Conservation (phyloP, 371 early-diverging fungal species). For the Mortierella sp. region DNA sequence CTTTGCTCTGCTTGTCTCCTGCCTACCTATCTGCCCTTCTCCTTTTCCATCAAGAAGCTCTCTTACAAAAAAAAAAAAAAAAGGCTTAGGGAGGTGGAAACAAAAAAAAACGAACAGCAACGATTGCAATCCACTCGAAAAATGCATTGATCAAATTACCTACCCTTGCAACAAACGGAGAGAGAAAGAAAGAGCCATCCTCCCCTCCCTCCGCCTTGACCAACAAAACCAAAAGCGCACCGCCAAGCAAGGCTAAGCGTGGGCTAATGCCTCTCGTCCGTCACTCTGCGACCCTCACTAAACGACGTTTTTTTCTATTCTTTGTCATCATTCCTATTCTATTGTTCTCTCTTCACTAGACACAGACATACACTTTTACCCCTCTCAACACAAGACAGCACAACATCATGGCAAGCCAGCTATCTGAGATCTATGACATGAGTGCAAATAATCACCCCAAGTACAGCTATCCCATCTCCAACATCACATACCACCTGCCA, state of each 20-base stretch:
- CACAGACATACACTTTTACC: neutral
- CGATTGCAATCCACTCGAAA: neutral
- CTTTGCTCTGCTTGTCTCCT: neutral
- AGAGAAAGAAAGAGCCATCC: neutral
- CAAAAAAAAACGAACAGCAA: neutral
- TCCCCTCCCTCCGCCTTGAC: constrained; percentile 2
- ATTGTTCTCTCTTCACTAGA: neutral
- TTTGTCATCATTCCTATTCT: constrained; percentile 6
- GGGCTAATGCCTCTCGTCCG: neutral
- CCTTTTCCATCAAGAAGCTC: neutral
- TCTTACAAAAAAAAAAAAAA: neutral
- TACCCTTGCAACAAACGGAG: neutral
- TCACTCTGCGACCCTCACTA: neutral
- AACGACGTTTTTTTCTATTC: neutral
- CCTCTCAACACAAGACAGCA: neutral
- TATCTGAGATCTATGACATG: constrained; percentile 14
- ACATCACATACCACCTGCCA: constrained; percentile 50
- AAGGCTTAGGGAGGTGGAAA: neutral
- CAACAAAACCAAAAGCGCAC: neutral
- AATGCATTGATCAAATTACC: neutral
- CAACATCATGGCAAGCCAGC: neutral
- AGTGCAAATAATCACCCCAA: constrained; percentile 30
- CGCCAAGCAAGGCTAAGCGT: neutral
- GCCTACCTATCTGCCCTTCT: neutral
- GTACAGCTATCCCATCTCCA: constrained; percentile 44